These are phyloP conservation scores for Pleurostoma richardsiae DNA, from an alignment of 2,329 filamentous ascomycete genomes.

Conservation along the genomic window DNA sequence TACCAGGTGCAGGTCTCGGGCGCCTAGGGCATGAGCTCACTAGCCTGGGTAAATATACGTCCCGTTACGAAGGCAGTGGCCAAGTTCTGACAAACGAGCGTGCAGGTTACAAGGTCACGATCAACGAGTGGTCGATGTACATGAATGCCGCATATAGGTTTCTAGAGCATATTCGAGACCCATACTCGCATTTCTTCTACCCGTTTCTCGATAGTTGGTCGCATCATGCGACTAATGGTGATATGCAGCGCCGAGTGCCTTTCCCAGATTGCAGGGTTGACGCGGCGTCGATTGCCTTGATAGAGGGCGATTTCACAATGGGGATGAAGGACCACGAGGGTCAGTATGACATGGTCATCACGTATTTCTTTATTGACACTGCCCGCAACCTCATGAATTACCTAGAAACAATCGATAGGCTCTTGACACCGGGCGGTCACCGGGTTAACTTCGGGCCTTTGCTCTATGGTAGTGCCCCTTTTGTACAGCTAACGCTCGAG, in stretches of 20 bases:
- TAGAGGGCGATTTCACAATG: slow-evolving; percentile 53
- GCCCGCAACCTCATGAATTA: slow-evolving; percentile 51
- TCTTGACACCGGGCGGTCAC: slow-evolving; percentile 40
- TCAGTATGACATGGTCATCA: slow-evolving; percentile 44
- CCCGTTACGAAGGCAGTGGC: background rate
- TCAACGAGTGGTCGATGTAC: slow-evolving; percentile 54
- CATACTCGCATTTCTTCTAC: slow-evolving; percentile 27
- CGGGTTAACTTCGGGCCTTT: slow-evolving; percentile 55
- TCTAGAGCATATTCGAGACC: slow-evolving; percentile 26
- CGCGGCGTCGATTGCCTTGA: slow-evolving; percentile 32
- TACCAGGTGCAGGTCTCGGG: slow-evolving; percentile 49
- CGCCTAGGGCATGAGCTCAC: slow-evolving; percentile 47
- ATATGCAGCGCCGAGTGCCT: slow-evolving; percentile 38
- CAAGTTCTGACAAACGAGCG: background rate
- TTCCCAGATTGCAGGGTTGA: slow-evolving; percentile 37
- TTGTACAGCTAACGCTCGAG: slow-evolving; percentile 48
- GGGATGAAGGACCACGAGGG: slow-evolving; percentile 19
- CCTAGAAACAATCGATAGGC: slow-evolving; percentile 44
- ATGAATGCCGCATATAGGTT: slow-evolving; percentile 51
- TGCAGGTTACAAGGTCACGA: slow-evolving; percentile 42
- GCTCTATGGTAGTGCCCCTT: slow-evolving; percentile 48
- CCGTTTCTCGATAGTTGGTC: slow-evolving; percentile 54
- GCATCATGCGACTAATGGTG: slow-evolving; percentile 41
- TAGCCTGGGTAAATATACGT: slow-evolving; percentile 25
- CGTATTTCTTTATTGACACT: slow-evolving; percentile 58